phyloP scores from a whole-genome alignment of 331 rosid species.

The Pyrus hybrid region DNA sequence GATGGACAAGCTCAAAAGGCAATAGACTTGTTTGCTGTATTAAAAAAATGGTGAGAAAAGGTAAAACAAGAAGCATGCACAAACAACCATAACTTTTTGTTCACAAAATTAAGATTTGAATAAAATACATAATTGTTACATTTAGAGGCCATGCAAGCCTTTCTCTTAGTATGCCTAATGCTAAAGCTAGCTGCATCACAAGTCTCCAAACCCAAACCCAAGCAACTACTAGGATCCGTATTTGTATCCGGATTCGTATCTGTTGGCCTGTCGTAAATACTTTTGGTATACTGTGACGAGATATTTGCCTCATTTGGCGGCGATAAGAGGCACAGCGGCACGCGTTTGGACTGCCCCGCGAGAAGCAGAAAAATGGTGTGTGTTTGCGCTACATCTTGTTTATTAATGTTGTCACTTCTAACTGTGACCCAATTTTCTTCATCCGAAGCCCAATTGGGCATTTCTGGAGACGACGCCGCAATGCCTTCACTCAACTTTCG shows the following conservation, averaged over 20 bases:
- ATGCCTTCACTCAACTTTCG: conserved; percentile 20
- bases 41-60: no score
- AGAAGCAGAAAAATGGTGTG: not conserved
- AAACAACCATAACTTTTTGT: not conserved
- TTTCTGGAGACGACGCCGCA: not conserved
- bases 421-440: conserved; percentile 54
- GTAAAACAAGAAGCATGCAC: not conserved
- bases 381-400: not conserved
- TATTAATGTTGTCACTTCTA: conserved; percentile 26
- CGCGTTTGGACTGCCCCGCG: no score
- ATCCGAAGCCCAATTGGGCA: conserved; percentile 35
- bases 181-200: conserved; percentile 7
- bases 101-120: not conserved
- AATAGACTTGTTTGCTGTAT: no score
- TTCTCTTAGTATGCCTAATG: not conserved
- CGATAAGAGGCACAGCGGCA: no score
- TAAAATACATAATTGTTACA: not conserved
- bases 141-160: conserved; percentile 1
- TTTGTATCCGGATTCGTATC: not conserved
- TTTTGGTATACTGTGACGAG: not conserved
- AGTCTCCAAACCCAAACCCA: not conserved
- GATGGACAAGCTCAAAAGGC: no score
- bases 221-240: conserved; percentile 2
- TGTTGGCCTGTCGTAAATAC: not conserved
- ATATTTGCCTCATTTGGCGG: not conserved